phyloP scores from a whole-genome alignment of 1,284 basidiomycete species.

The Irpex sp. region DNA sequence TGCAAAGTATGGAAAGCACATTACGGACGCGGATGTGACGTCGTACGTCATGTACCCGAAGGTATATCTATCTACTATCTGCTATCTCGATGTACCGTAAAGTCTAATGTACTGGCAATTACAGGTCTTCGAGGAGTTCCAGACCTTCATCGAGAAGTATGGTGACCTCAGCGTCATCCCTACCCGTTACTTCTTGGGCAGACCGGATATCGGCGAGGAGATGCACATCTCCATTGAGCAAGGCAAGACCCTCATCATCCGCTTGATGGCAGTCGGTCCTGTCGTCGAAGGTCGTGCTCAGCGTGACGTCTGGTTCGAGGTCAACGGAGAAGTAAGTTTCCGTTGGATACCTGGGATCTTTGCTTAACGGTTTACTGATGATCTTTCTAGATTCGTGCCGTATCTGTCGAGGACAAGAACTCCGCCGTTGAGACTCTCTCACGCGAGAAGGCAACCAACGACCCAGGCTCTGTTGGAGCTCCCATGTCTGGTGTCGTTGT shows the following conservation, averaged over 20 bases:
- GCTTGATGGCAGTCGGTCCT: constrained; percentile 91
- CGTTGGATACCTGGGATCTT: constrained; percentile 1
- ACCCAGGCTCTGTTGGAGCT: constrained; percentile 93
- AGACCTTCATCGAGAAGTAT: constrained; percentile 90
- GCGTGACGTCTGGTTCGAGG: constrained; percentile 98
- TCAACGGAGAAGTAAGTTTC: constrained; percentile 80
- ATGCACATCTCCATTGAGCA: constrained; percentile 96
- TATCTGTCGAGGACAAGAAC: constrained; percentile 91
- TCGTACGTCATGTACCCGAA: constrained; percentile 97
- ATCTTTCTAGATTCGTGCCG: constrained; percentile 72
- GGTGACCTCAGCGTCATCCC: constrained; percentile 94
- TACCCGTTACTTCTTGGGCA: constrained; percentile 95
- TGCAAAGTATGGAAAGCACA: constrained; percentile 92
- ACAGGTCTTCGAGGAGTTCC: constrained; percentile 96
- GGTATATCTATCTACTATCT: constrained; percentile 33
- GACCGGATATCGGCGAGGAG: constrained; percentile 90
- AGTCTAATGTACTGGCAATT: background rate
- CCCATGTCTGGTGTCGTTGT: constrained; percentile 98
- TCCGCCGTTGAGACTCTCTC: constrained; percentile 93
- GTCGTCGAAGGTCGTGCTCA: constrained; percentile 88
- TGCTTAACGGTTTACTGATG: background rate
- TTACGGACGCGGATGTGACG: constrained; percentile 89
- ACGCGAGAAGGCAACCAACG: constrained; percentile 88
- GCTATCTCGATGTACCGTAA: background rate
- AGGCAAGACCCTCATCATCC: constrained; percentile 96